Base-by-base conservation (phyloP, 106 monocot genomes). In the Xerophyta viscosa region DNA sequence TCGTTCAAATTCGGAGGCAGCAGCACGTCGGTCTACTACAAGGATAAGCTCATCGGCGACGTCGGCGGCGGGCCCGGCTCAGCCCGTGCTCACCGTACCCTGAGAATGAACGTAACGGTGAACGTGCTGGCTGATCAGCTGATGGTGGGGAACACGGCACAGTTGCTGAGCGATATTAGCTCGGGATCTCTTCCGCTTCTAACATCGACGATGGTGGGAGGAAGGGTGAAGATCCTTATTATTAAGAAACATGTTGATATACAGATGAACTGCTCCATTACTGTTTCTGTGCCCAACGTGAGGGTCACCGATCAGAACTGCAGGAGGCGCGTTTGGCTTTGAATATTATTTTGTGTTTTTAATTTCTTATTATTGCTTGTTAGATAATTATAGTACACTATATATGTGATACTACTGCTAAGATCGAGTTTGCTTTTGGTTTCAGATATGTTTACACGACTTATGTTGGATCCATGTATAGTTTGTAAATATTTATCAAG, bases 81-180 rank as follows among this genome's bases (percentile, higher is more conserved):
- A 14, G 70, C 61, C 25, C 13, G 26, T 26, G 48, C 70, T 23
- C 20, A 29, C 19, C 11, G 29, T 3, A 49, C 47, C 3, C 14
- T 39, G 12, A 17, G 62, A 22, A 62, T 57, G 48, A 70, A 70
- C 56, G 54, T 70, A 37, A 62, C 70, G 25, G 62, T 41, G 56
- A 23, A 31, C 3, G 62, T 63, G 26, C 19, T 56, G 37, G 48
- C 48, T 0, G 48, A 50, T 23, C 55, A 13, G 46, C 20, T n/a
- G n/a, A n/a, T n/a, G n/a, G n/a, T 56, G 31, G 46, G 15, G 4
- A 20, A 15, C 8, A 9, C 5, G 9, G 27, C 19, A 25, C 30
- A 29, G 13, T 6, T 54, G 27, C 4, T 28, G 5, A 31, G 24
- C 0, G 61, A 20, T 9, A 23, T 52, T 3, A 24, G 4, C 3